Conservation (phyloP, 83 land plant genomes). For the Picea mariana region DNA sequence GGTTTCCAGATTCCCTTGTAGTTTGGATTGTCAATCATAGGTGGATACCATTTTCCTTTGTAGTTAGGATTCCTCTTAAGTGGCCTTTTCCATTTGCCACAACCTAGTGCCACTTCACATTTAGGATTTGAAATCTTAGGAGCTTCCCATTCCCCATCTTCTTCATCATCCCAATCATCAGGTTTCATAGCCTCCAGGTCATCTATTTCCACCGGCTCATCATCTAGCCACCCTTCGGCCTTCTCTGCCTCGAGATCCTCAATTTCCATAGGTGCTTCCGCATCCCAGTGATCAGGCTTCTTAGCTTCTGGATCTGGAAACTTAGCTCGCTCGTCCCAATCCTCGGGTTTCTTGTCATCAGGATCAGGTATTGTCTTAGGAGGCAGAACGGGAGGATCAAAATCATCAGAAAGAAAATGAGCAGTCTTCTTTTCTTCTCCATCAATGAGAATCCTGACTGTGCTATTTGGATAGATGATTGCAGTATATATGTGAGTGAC, state of each 20-base stretch:
- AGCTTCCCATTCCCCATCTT: slow-evolving; percentile 39
- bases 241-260: no score
- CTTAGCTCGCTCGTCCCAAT: no score
- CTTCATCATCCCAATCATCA: no score
- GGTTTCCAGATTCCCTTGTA: slow-evolving; percentile 94
- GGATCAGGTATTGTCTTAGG: slow-evolving; percentile 45
- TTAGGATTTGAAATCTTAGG: slow-evolving; percentile 81
- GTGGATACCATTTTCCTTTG: slow-evolving; percentile 88
- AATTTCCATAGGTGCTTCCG: no score
- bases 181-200: no score
- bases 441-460: slow-evolving; percentile 60
- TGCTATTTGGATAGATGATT: slow-evolving; percentile 61
- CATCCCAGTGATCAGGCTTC: no score
- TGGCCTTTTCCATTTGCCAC: slow-evolving; percentile 85
- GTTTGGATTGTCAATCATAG: slow-evolving; percentile 74
- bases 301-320: no score
- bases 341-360: no score
- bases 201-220: no score
- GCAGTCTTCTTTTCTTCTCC: slow-evolving; percentile 85
- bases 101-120: slow-evolving; percentile 78
- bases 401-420: slow-evolving; percentile 65
- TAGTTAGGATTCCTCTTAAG: slow-evolving; percentile 82
- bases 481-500: slow-evolving; percentile 82
- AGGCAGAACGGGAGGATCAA: slow-evolving; percentile 80
- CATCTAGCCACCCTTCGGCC: no score